These are phyloP conservation scores for Colletotrichum sp. DNA, from an alignment of 2,329 filamentous ascomycete genomes.

Conservation along the genomic window DNA sequence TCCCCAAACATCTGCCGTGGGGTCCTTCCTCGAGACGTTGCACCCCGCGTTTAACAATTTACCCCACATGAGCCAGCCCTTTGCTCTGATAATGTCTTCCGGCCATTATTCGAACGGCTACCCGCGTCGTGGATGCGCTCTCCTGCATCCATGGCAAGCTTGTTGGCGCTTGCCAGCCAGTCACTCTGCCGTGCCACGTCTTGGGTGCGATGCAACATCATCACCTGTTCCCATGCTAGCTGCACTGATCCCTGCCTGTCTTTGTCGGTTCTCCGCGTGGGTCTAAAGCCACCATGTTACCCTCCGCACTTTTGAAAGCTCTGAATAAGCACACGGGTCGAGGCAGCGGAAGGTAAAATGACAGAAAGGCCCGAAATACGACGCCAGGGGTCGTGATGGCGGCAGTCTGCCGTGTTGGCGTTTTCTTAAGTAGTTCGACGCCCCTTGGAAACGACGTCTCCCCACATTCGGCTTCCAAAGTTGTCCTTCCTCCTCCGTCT, in stretches of 20 bases:
- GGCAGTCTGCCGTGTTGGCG: neutral
- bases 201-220: neutral
- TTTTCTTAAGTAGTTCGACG: neutral
- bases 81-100: conserved; percentile 22
- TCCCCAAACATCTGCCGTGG: neutral
- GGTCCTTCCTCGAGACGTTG: neutral
- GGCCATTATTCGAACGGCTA: conserved; percentile 27
- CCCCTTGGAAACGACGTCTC: neutral
- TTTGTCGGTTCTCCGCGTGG: neutral
- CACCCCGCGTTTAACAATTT: neutral
- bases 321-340: neutral
- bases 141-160: neutral
- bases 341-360: neutral
- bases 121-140: neutral
- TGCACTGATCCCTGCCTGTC: neutral
- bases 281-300: neutral
- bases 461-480: neutral
- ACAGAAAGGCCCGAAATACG: neutral
- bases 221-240: neutral
- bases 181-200: neutral
- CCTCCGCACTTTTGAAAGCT: neutral
- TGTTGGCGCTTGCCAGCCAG: neutral
- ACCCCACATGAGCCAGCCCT: neutral
- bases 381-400: neutral
- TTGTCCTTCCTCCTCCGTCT: neutral